Conservation (phyloP, 805 yeast species). For the Lipomyces starkeyi region DNA sequence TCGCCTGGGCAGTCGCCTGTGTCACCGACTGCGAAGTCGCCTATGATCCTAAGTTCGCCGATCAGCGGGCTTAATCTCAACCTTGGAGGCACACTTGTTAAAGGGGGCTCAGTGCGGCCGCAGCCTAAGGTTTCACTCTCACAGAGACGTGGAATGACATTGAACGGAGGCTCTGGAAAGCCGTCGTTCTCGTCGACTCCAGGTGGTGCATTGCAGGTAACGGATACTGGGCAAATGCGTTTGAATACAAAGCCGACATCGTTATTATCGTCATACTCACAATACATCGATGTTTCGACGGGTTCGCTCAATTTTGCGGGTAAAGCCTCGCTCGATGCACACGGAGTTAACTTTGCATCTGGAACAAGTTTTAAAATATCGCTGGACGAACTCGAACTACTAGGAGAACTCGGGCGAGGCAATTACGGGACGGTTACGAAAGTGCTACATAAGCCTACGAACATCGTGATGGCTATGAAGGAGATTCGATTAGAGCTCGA, state of each 20-base stretch:
- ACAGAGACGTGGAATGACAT: conserved; percentile 47
- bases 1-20: conserved; percentile 5
- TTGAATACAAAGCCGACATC: conserved; percentile 29
- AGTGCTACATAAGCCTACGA: conserved; percentile 91
- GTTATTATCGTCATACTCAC: conserved; percentile 79
- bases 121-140: conserved; percentile 45
- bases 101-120: conserved; percentile 32
- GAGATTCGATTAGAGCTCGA: conserved; percentile 93
- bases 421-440: conserved; percentile 96
- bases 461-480: conserved; percentile 94
- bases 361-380: conserved; percentile 89
- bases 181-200: conserved; percentile 17
- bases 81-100: conserved; percentile 8
- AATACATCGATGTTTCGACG: conserved; percentile 87
- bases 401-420: conserved; percentile 90
- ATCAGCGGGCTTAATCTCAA: conserved; percentile 22
- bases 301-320: conserved; percentile 93
- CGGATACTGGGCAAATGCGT: conserved; percentile 20
- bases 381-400: conserved; percentile 72
- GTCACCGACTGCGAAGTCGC: conserved; percentile 11
- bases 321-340: conserved; percentile 87
- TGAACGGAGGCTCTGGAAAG: conserved; percentile 33
- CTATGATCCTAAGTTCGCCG: conserved; percentile 15
- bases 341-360: conserved; percentile 87
- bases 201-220: not conserved